These are phyloP conservation scores for Ganoderma resinaceum DNA, from an alignment of 1,284 basidiomycete genomes.

Conservation along the genomic window DNA sequence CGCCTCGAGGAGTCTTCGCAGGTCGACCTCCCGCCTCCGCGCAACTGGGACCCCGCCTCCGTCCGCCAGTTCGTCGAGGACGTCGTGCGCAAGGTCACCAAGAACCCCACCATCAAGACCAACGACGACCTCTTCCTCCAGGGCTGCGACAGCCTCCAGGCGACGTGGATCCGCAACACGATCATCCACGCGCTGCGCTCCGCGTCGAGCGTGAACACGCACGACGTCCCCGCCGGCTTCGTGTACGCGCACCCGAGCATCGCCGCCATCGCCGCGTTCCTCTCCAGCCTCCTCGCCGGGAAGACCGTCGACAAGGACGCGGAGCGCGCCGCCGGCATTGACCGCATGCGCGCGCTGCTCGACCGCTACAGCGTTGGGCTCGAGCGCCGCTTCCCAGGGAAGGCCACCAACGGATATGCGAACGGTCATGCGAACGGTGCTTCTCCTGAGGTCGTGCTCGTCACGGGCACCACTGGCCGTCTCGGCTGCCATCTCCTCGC, in stretches of 20 bases:
- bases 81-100: slow-evolving; percentile 38
- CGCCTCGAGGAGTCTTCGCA: slow-evolving; percentile 35
- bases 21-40: slow-evolving; percentile 30
- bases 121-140: slow-evolving; percentile 40
- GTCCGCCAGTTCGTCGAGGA: slow-evolving; percentile 35
- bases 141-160: slow-evolving; percentile 47
- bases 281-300: slow-evolving; percentile 21
- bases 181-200: slow-evolving; percentile 38
- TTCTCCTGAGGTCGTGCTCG: slow-evolving; percentile 36
- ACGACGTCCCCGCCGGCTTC: slow-evolving; percentile 36
- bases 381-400: slow-evolving; percentile 21
- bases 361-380: slow-evolving; percentile 39
- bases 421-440: slow-evolving; percentile 10
- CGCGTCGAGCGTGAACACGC: slow-evolving; percentile 26
- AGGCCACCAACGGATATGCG: slow-evolving; percentile 12
- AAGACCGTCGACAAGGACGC: slow-evolving; percentile 15
- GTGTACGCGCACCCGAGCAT: slow-evolving; percentile 44
- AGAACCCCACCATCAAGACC: slow-evolving; percentile 7
- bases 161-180: slow-evolving; percentile 46
- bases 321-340: slow-evolving; percentile 17
- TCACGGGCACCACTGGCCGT: slow-evolving; percentile 47
- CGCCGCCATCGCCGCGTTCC: slow-evolving; percentile 30
- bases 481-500: slow-evolving; percentile 43
- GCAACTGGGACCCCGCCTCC: slow-evolving; percentile 33
- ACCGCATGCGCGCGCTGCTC: slow-evolving; percentile 30